phyloP scores from a whole-genome alignment of 306 rosid genomes.

The Sicyos edulis region DNA sequence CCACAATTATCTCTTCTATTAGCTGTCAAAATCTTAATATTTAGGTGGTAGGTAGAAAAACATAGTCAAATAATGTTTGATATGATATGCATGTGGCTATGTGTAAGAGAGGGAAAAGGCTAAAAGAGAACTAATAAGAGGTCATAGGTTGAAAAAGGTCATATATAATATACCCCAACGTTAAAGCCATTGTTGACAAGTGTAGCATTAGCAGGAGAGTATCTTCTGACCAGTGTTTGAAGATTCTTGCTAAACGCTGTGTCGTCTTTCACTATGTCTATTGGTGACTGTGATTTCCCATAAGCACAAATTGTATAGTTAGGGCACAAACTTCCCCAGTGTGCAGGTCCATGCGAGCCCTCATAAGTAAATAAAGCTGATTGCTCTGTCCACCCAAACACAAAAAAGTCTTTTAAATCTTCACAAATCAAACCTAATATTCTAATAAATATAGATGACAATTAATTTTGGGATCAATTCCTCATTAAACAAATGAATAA shows the following conservation, averaged over 20 bases:
- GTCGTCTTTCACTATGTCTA: slow-evolving; percentile 32
- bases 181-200: slow-evolving; percentile 55
- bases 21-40: no score
- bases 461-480: no score
- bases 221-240: slow-evolving; percentile 38
- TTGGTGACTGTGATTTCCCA: slow-evolving; percentile 69
- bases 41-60: no score
- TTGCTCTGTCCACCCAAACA: neutral
- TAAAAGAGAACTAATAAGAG: no score
- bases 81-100: no score
- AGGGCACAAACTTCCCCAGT: slow-evolving; percentile 73
- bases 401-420: neutral
- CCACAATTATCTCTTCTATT: no score
- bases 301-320: slow-evolving; percentile 37
- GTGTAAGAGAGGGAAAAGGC: no score
- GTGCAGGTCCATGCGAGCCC: slow-evolving; percentile 49
- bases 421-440: no score
- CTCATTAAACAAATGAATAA: no score
- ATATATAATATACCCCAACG: slow-evolving; percentile 46
- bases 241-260: slow-evolving; percentile 21
- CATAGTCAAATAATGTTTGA: no score
- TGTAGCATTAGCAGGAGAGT: slow-evolving; percentile 47
- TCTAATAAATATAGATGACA: no score
- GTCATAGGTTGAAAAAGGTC: slow-evolving; percentile 14
- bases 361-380: slow-evolving; percentile 38